Evolutionary conservation across 345 rosid genomes (phyloP).

Genomic region (Fremontodendron californicum): DNA sequence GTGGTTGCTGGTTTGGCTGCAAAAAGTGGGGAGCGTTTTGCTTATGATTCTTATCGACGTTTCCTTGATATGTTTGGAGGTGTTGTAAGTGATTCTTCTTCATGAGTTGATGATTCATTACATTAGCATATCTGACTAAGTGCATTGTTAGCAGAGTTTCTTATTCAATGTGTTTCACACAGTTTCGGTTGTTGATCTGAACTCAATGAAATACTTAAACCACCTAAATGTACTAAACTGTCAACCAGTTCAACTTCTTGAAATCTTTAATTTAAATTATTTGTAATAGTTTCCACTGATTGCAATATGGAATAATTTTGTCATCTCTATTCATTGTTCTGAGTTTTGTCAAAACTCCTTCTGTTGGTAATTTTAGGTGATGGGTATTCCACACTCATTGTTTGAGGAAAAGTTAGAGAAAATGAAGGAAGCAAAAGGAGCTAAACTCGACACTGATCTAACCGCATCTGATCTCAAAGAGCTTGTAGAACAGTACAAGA

Average conservation of each 20-base stretch:
- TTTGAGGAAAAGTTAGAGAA: constrained; percentile 73
- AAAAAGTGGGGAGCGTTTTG: constrained; percentile 89
- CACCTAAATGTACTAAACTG: not conserved
- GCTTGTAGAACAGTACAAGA: constrained; percentile 80
- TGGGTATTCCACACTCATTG: constrained; percentile 80
- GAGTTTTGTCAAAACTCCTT: not conserved
- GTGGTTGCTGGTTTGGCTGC: constrained; percentile 67
- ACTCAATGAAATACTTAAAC: not conserved
- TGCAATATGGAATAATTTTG: not conserved
- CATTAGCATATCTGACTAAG: not conserved
- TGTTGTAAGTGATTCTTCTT: constrained; percentile 59
- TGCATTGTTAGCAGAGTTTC: not conserved
- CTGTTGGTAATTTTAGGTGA: constrained; percentile 42
- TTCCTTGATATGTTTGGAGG: constrained; percentile 93
- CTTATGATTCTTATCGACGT: constrained; percentile 85
- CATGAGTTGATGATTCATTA: constrained; percentile 1
- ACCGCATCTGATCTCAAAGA: constrained; percentile 75
- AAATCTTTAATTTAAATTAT: not conserved
- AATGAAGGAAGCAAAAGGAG: constrained; percentile 64
- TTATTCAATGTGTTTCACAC: not conserved
- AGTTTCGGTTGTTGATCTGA: not conserved
- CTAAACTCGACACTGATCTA: constrained; percentile 63
- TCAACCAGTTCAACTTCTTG: not conserved
- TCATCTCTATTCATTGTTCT: constrained; percentile 4
- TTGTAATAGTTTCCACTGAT: not conserved